Evolutionary conservation across 1,284 basidiomycete genomes (phyloP).

Genomic region (Flammula alnicola): DNA sequence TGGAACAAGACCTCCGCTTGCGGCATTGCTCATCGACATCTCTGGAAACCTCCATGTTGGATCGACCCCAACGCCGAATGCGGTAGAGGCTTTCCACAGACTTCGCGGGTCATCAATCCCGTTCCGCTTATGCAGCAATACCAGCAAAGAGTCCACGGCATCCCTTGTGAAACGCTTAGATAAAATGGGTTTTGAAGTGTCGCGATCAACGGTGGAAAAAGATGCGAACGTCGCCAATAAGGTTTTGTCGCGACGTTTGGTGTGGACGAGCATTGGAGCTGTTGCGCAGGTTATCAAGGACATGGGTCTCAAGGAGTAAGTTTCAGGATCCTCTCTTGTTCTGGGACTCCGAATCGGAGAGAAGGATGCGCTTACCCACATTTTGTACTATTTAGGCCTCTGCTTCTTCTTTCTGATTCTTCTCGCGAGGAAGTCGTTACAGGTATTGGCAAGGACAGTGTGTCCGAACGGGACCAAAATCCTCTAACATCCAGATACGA

Average conservation of each 20-base stretch:
- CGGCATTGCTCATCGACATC: constrained; percentile 67
- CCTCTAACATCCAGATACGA: constrained; percentile 53
- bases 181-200: constrained; percentile 55
- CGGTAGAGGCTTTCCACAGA: constrained; percentile 53
- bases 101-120: constrained; percentile 53
- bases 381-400: constrained; percentile 47
- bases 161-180: constrained; percentile 47
- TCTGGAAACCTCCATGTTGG: constrained; percentile 73
- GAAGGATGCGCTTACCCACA: not conserved
- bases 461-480: not conserved
- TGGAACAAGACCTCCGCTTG: constrained; percentile 39
- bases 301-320: constrained; percentile 48
- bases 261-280: constrained; percentile 69
- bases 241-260: constrained; percentile 33
- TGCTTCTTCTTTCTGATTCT: constrained; percentile 61
- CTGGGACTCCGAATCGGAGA: no score
- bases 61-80: constrained; percentile 49
- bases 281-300: constrained; percentile 51
- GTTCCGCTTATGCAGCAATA: constrained; percentile 67
- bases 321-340: no score
- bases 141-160: constrained; percentile 58
- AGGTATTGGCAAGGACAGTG: no score
- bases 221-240: constrained; percentile 19
- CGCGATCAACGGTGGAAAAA: not conserved
- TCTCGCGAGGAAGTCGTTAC: constrained; percentile 53